Percentiles rank a stretch among this genome's conserved stretches.
phyloP scores from a whole-genome alignment of 1,139 yeast species.

The Lodderomyces elongisporus region DNA sequence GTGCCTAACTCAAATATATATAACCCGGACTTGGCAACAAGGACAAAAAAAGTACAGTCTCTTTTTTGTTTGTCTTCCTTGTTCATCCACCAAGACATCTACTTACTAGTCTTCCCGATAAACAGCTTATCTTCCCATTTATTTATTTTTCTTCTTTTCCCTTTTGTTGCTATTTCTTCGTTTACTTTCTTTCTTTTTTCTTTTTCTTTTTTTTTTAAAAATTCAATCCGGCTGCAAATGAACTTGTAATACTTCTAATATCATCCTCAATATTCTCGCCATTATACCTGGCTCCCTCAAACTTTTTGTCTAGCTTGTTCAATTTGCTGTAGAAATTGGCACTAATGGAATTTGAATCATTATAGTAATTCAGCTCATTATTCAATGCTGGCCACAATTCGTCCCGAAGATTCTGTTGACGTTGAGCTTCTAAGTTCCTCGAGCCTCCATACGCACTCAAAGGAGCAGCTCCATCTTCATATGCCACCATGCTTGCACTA shows the following conservation, averaged over 20 bases:
- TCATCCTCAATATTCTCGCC: slow-evolving; percentile 40
- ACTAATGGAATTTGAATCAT: slow-evolving; percentile 21
- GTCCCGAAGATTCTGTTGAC: slow-evolving; percentile 9
- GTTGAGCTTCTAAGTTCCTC: no score
- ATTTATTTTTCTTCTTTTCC: no score
- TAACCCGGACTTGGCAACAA: no score
- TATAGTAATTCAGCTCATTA: slow-evolving; percentile 1
- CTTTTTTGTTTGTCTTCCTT: no score
- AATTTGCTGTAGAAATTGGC: slow-evolving; percentile 42
- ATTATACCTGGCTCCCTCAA: slow-evolving; percentile 20
- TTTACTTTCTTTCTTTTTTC: slow-evolving; percentile 1
- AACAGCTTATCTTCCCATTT: no score
- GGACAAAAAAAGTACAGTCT: no score
- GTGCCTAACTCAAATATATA: no score
- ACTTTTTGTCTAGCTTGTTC: slow-evolving; percentile 19
- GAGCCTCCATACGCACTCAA: no score
- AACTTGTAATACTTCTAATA: slow-evolving; percentile 40
- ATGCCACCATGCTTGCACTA: slow-evolving; percentile 45
- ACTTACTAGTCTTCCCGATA: no score
- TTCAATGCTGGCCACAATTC: slow-evolving; percentile 35
- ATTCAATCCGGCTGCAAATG: slow-evolving; percentile 42
- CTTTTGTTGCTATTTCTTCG: not conserved
- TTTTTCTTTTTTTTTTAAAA: slow-evolving; percentile 6
- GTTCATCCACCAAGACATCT: no score
- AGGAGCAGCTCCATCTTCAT: no score